Conservation (phyloP, 148 eudicot species). For the Heliosperma pusillum region DNA sequence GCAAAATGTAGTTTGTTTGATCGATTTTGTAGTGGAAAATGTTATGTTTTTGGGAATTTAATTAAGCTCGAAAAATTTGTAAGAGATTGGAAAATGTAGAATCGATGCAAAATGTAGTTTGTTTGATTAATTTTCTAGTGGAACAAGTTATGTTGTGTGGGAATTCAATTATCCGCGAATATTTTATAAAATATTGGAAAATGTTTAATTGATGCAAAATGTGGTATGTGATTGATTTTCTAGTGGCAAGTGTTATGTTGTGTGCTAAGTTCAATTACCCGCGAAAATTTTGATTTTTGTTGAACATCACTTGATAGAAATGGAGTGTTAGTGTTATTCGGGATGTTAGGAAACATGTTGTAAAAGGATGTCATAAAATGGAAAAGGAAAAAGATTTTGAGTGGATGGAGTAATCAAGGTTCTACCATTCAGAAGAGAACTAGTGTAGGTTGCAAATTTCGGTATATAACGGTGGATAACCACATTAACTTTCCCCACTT, state of each 20-base stretch:
- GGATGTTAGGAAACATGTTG: not conserved
- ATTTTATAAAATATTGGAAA: not conserved
- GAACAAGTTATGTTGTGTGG: not conserved
- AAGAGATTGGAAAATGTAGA: not conserved
- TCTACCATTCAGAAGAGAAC: not conserved
- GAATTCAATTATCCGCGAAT: constrained; percentile 12
- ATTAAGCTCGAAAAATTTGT: constrained; percentile 10
- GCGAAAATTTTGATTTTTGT: constrained; percentile 9
- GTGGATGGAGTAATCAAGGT: not conserved
- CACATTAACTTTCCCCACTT: not conserved
- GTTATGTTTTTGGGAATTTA: not conserved
- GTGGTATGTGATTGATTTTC: not conserved
- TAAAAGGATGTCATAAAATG: not conserved
- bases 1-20: not conserved
- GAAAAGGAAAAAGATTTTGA: not conserved
- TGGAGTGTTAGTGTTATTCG: not conserved
- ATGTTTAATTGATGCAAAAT: constrained; percentile 2
- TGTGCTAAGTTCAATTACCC: not conserved
- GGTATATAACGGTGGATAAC: not conserved
- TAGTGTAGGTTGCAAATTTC: not conserved
- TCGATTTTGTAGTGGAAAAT: constrained; percentile 5
- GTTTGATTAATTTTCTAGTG: constrained; percentile 5
- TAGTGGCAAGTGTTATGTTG: not conserved
- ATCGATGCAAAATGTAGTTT: not conserved
- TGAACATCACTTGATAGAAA: not conserved